Conservation (phyloP, 805 yeast genomes). For the Millerozyma acaciae region DNA sequence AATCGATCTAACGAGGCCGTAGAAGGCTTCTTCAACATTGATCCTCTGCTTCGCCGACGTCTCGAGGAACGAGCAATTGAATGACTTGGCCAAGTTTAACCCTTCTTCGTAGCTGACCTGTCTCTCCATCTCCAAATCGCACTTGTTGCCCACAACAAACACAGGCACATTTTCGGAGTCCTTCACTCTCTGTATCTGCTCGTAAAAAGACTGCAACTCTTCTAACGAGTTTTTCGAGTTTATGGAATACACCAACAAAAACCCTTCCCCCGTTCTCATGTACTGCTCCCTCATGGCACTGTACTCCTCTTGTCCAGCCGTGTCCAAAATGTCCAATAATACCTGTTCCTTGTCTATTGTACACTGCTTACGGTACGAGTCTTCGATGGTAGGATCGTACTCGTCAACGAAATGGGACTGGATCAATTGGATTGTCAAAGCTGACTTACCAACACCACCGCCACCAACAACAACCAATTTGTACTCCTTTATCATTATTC, state of each 20-base stretch:
- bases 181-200: constrained; percentile 75
- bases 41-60: constrained; percentile 89
- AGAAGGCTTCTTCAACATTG: constrained; percentile 85
- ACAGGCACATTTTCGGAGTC: constrained; percentile 74
- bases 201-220: constrained; percentile 73
- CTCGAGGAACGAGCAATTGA: constrained; percentile 76
- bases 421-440: constrained; percentile 89
- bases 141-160: constrained; percentile 72
- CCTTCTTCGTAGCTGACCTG: constrained; percentile 72
- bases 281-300: constrained; percentile 83
- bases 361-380: constrained; percentile 83
- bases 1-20: constrained; percentile 59
- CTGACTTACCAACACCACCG: constrained; percentile 98
- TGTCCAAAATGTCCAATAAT: constrained; percentile 82
- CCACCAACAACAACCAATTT: constrained; percentile 97
- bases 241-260: constrained; percentile 81
- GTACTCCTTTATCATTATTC: constrained; percentile 61
- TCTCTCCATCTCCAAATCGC: constrained; percentile 71
- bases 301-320: constrained; percentile 98
- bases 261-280: constrained; percentile 96
- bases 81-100: constrained; percentile 53
- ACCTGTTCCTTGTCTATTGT: constrained; percentile 76
- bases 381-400: constrained; percentile 97
- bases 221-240: constrained; percentile 83
- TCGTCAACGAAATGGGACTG: constrained; percentile 96